Base-by-base conservation (phyloP, 164 flowering plant genomes). In the Piper longum region DNA sequence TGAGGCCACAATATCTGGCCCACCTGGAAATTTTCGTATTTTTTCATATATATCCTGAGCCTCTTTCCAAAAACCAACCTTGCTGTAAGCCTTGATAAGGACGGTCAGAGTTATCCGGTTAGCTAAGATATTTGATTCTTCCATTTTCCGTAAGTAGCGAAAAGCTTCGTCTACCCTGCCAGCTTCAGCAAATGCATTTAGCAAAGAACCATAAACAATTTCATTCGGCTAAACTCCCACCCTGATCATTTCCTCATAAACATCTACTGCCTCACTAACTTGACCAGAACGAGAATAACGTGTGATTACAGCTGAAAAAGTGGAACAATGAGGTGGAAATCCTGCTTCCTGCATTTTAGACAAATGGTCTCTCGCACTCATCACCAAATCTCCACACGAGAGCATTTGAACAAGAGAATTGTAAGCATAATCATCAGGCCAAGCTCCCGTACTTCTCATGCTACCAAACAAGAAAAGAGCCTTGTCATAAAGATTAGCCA, bases 351-450 rank as follows among this genome's bases (percentile, higher is more conserved):
- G 80, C 98, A 91, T 85, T 78, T 87, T 91, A 52, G 67, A 64
- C 65, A 91, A 68, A 40, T 83, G 72, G 14, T 78, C 78, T 61
- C 66, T 78, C 66, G 95, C 89, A 64, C 66, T 63, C 45, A 82
- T 87, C 48, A 76, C 75, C 51, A 80, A 66, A 69, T 84, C 92
- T 69, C 77, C 86, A 48, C 84, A 82, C 18, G 89, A 68, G 59
- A 80, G 75, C 98, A 91, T 91, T 72, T 91, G 95, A 61, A 84
- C 73, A 16, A 87, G 77, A 66, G 98, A 85, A 68, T 85, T 85
- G 57, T 87, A 91, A 3, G 95, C 88, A 75, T 89, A 82, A 63
- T 85, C 80, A 70, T 85, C 89, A 6, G 96, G 98, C 95, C 96
- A 91, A 17, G 79, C 81, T 41, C 98, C 96, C 60, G 74, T 77